These are phyloP conservation scores for Arctium minus DNA, from an alignment of 129 eudicot species.

Conservation along the genomic window DNA sequence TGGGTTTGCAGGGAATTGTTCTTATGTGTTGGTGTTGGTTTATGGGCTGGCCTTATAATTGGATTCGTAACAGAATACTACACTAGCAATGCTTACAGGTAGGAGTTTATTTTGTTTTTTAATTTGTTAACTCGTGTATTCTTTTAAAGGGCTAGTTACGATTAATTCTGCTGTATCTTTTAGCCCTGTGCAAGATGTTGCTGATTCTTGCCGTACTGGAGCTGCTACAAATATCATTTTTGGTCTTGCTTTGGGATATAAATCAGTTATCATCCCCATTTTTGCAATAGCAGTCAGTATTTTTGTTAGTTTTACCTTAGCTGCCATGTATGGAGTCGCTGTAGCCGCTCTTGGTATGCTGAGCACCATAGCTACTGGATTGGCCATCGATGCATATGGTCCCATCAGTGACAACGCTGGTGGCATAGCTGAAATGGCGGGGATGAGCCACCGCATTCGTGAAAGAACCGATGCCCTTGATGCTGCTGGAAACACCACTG, in stretches of 20 bases:
- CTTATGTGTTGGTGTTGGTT: slow-evolving; percentile 80
- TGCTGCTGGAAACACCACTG: slow-evolving; percentile 92
- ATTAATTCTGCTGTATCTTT: slow-evolving; percentile 10
- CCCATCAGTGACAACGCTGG: slow-evolving; percentile 94
- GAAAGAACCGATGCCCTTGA: slow-evolving; percentile 89
- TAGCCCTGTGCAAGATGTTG: slow-evolving; percentile 90
- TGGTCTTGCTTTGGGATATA: slow-evolving; percentile 85
- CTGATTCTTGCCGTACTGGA: slow-evolving; percentile 88
- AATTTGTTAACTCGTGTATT: not conserved
- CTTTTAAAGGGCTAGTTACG: not conserved
- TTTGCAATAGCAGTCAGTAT: slow-evolving; percentile 78
- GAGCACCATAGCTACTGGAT: slow-evolving; percentile 83
- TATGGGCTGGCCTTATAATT: slow-evolving; percentile 87
- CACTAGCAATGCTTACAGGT: slow-evolving; percentile 87
- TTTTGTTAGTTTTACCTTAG: slow-evolving; percentile 68
- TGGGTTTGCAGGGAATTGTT: slow-evolving; percentile 61
- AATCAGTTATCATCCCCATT: slow-evolving; percentile 77
- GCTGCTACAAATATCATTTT: slow-evolving; percentile 84
- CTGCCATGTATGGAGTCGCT: slow-evolving; percentile 88
- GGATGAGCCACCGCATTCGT: slow-evolving; percentile 80
- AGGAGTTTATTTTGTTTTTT: not conserved
- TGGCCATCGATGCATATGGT: slow-evolving; percentile 87
- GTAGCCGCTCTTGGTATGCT: slow-evolving; percentile 90
- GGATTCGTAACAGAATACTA: slow-evolving; percentile 82
- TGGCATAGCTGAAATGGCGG: slow-evolving; percentile 92